phyloP scores from a whole-genome alignment of 441 rosid species.

The Populus hybrid region DNA sequence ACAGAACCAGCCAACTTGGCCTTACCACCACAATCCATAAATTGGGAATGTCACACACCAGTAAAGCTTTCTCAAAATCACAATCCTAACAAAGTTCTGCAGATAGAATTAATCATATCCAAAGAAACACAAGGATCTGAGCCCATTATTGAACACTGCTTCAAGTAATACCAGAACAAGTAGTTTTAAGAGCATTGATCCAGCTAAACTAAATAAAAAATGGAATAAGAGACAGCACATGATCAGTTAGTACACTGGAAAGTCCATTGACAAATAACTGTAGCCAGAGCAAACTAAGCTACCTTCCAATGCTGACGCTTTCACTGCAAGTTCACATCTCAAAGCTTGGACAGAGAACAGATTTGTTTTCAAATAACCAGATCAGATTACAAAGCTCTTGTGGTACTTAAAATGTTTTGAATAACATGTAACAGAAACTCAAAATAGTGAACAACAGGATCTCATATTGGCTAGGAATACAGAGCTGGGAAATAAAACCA shows the following conservation, averaged over 20 bases:
- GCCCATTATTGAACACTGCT: too few species aligned
- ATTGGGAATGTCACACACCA: not conserved
- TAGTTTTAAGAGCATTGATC: not conserved
- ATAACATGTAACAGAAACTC: not conserved
- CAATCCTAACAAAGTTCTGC: not conserved
- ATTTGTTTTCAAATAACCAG: not conserved
- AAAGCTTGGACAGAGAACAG: not conserved
- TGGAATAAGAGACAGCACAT: not conserved
- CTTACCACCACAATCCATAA: not conserved
- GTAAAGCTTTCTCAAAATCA: not conserved
- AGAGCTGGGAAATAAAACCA: not conserved
- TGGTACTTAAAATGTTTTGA: not conserved
- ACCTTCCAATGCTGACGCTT: not conserved
- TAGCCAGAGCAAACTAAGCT: not conserved
- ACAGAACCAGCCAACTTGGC: not conserved
- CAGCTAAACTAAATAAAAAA: not conserved
- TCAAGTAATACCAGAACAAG: too few species aligned
- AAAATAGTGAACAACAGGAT: not conserved
- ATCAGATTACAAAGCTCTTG: not conserved
- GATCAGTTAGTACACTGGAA: not conserved
- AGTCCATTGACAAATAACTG: not conserved
- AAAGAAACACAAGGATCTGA: not conserved
- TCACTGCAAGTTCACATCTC: not conserved
- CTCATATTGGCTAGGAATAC: not conserved
- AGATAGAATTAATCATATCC: not conserved